Conservation (phyloP, 768 basidiomycete species). For the Panaeolus papilionaceus region DNA sequence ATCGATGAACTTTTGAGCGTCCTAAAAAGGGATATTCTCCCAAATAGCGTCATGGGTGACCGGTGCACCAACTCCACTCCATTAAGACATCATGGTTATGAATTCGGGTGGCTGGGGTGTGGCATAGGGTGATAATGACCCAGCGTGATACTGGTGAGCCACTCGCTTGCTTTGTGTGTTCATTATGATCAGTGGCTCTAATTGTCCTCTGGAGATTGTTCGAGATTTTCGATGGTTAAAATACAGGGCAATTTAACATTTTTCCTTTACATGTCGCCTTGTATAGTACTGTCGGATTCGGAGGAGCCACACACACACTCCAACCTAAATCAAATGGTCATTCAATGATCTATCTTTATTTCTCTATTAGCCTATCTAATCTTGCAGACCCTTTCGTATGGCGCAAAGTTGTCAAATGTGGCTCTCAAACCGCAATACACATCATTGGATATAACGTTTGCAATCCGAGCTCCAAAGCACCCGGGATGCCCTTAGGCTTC, state of each 20-base stretch:
- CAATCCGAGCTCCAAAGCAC: neutral
- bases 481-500: neutral
- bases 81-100: neutral
- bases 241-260: too few relatives aligned
- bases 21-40: constrained; percentile 4
- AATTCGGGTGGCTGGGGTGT: neutral
- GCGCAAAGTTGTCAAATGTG: neutral
- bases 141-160: neutral
- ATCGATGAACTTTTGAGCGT: neutral
- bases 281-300: too few relatives aligned
- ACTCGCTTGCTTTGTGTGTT: neutral
- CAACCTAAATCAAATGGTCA: neutral
- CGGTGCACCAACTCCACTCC: neutral
- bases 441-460: neutral
- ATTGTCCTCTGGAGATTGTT: neutral
- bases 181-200: neutral
- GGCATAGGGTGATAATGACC: neutral
- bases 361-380: neutral
- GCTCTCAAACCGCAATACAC: neutral
- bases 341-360: neutral
- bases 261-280: neutral
- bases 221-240: too few relatives aligned
- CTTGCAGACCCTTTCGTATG: neutral
- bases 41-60: constrained; percentile 12
- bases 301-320: neutral